Percentiles rank a stretch among this genome's conserved stretches.
Evolutionary conservation across 2,329 filamentous ascomycete genomes (phyloP).

Genomic region (Paramyrothecium roridum): DNA sequence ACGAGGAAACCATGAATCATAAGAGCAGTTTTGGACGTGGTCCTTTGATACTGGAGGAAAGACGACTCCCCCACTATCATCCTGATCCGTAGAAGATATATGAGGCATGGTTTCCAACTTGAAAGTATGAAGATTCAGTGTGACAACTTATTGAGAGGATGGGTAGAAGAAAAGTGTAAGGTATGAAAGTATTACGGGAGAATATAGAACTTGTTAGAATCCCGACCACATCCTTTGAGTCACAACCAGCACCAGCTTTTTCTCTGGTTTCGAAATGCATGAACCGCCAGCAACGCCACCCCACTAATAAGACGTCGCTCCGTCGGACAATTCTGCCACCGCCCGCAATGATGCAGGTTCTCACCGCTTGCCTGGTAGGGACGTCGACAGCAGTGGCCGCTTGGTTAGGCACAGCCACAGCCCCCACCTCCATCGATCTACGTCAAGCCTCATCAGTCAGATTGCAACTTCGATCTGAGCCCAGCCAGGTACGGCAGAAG

Average conservation of each 20-base stretch:
- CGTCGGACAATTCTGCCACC: not conserved
- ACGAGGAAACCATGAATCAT: slow-evolving; percentile 85
- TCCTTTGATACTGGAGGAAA: slow-evolving; percentile 83
- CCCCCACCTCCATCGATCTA: not conserved
- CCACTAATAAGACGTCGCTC: not conserved
- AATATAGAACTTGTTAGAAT: not conserved
- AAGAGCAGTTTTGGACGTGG: slow-evolving; percentile 93
- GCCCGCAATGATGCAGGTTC: not conserved
- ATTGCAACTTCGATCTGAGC: too few species aligned
- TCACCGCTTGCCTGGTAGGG: not conserved
- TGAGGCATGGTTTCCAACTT: slow-evolving; percentile 28
- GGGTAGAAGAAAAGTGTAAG: slow-evolving; percentile 20
- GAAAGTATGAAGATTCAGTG: not conserved
- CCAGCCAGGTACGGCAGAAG: too few species aligned
- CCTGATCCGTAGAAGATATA: slow-evolving; percentile 16
- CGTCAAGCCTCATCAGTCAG: not conserved
- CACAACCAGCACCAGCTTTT: slow-evolving; percentile 6
- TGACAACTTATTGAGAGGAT: slow-evolving; percentile 19
- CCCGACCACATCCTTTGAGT: slow-evolving; percentile 5
- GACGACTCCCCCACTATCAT: slow-evolving; percentile 37
- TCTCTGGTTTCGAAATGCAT: not conserved
- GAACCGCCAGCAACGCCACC: not conserved
- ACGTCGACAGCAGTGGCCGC: not conserved
- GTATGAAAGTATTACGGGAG: not conserved
- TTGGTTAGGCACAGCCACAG: not conserved